Percentiles rank a stretch among this genome's conserved stretches.
Evolutionary conservation across 768 basidiomycete genomes (phyloP).

Genomic region (Scleroderma bovista): DNA sequence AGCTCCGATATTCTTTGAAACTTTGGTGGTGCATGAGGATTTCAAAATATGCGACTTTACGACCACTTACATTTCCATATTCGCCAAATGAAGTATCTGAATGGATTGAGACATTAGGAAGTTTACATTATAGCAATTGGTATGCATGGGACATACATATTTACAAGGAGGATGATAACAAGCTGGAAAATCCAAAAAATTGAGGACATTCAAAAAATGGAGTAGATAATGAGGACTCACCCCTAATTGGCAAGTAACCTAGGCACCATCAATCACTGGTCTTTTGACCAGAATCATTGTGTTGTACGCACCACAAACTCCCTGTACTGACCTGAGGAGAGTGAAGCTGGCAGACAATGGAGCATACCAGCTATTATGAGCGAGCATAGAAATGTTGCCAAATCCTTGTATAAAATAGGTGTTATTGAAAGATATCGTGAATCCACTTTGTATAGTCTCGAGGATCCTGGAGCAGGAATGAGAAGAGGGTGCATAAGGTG

Average conservation of each 20-base stretch:
- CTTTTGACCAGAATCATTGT: background rate
- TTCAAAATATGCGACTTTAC: background rate
- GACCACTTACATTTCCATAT: background rate
- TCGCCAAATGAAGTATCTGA: background rate
- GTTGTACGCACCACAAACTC: background rate
- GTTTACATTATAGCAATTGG: background rate
- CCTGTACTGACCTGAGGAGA: background rate
- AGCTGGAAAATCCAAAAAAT: background rate
- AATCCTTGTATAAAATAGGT: background rate
- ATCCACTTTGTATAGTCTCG: background rate
- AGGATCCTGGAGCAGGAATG: background rate
- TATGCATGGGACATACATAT: background rate
- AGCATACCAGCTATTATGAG: background rate
- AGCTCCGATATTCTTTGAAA: background rate
- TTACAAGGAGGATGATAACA: background rate
- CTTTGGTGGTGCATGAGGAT: background rate
- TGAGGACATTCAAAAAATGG: background rate
- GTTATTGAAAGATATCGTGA: background rate
- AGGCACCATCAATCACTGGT: background rate
- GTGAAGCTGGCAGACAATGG: background rate
- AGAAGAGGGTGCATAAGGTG: too few relatives aligned
- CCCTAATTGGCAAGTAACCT: background rate
- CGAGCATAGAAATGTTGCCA: too few relatives aligned
- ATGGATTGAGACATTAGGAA: background rate
- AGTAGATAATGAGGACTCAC: background rate